phyloP scores from a whole-genome alignment of 2,329 filamentous ascomycete genomes.

The Neofusicoccum umdonicola region DNA sequence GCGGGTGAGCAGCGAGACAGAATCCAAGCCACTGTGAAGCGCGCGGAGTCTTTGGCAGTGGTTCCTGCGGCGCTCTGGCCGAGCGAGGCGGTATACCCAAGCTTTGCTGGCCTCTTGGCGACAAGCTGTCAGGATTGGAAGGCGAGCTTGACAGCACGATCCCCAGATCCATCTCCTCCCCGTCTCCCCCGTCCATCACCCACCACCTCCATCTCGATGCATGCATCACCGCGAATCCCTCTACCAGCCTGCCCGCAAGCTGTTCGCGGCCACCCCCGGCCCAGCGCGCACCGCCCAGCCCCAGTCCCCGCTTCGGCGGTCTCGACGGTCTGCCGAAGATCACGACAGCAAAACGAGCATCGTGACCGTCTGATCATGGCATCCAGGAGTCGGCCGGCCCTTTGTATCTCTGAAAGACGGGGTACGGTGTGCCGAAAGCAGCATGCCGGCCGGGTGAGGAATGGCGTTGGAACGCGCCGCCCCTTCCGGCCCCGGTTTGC shows the following conservation, averaged over 20 bases:
- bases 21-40: too few species aligned
- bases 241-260: not conserved
- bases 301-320: not conserved
- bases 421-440: not conserved
- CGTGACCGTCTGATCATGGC: not conserved
- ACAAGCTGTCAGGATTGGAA: not conserved
- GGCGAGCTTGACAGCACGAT: conserved; percentile 1
- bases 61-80: too few species aligned
- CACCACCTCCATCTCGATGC: not conserved
- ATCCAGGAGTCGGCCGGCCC: not conserved
- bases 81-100: not conserved
- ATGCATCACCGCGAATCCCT: not conserved
- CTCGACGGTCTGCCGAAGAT: not conserved
- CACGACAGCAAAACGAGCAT: not conserved
- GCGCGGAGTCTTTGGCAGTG: too few species aligned
- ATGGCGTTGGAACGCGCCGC: not conserved
- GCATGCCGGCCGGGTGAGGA: not conserved
- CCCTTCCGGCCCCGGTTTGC: not conserved
- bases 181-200: too few species aligned
- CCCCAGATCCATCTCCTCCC: not conserved
- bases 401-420: not conserved
- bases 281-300: not conserved
- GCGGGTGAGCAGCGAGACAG: not conserved
- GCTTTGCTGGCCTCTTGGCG: not conserved
- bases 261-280: not conserved